A percentile compares a stretch with the other conserved stretches of the same genome.
Conservation (phyloP, 2,329 filamentous ascomycete genomes). For the Dryadomyces quercus-mongolicae region DNA sequence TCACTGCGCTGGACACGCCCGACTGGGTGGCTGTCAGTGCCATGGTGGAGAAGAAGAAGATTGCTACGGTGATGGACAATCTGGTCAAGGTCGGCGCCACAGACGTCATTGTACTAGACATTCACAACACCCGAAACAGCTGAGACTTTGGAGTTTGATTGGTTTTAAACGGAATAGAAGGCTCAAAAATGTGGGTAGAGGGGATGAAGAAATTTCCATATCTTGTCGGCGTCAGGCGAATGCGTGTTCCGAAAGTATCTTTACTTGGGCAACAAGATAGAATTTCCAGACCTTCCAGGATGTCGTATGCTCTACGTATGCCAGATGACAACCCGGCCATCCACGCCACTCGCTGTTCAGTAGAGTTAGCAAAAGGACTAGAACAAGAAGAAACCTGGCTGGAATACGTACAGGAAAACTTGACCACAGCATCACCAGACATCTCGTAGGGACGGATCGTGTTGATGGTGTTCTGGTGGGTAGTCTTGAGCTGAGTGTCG, state of each 20-base stretch:
- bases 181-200: not conserved
- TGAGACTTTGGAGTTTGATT: slow-evolving; percentile 1
- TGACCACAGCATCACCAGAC: slow-evolving; percentile 50
- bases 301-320: slow-evolving; percentile 32
- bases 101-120: slow-evolving; percentile 76
- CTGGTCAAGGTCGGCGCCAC: slow-evolving; percentile 63
- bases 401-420: slow-evolving; percentile 70
- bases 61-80: slow-evolving; percentile 80
- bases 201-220: not conserved
- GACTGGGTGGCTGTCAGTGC: slow-evolving; percentile 90
- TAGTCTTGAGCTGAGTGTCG: slow-evolving; percentile 87
- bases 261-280: not conserved
- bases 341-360: slow-evolving; percentile 65
- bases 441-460: slow-evolving; percentile 68
- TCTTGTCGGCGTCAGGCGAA: not conserved
- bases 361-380: slow-evolving; percentile 15
- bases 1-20: slow-evolving; percentile 78
- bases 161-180: not conserved
- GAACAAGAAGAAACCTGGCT: not conserved
- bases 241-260: not conserved
- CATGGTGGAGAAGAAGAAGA: slow-evolving; percentile 84
- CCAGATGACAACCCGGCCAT: slow-evolving; percentile 75
- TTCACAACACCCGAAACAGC: slow-evolving; percentile 52
- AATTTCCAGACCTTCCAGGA: not conserved
- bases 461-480: slow-evolving; percentile 93